phyloP scores from a whole-genome alignment of 78 protist species.

The Protostelium mycophagum region DNA sequence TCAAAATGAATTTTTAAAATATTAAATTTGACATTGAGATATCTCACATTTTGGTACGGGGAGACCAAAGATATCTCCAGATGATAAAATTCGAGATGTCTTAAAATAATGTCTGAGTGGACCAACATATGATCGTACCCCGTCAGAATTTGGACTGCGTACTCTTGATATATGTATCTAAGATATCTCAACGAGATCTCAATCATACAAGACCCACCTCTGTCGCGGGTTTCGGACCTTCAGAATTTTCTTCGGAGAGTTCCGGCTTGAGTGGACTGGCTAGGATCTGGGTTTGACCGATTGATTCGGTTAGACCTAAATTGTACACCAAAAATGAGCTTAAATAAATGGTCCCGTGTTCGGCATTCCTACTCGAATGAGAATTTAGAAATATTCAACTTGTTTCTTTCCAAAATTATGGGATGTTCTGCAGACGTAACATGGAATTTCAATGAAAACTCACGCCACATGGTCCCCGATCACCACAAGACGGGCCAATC shows the following conservation, averaged over 20 bases:
- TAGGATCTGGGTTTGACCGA: not conserved
- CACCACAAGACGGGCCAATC: not conserved
- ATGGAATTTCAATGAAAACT: no score
- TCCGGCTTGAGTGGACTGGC: not conserved
- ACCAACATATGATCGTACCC: conserved; percentile 19
- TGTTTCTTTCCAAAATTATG: no score
- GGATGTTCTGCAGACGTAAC: no score
- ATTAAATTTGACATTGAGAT: not conserved
- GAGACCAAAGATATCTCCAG: conserved; percentile 23
- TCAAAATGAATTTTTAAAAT: conserved; percentile 18
- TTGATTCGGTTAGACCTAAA: not conserved
- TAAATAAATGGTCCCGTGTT: not conserved
- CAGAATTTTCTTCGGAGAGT: not conserved
- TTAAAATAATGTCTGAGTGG: conserved; percentile 14
- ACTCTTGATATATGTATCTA: conserved; percentile 33
- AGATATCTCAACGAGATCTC: not conserved
- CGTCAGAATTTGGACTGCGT: conserved; percentile 19
- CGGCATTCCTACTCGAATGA: not conserved
- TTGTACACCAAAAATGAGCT: not conserved
- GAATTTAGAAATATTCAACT: not conserved
- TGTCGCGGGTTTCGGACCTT: not conserved
- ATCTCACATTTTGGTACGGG: not conserved
- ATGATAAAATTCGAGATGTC: conserved; percentile 13
- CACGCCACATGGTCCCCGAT: not conserved
- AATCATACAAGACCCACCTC: not conserved